phyloP scores from a whole-genome alignment of 305 asterid species.

The Fraxinus angustifolia region DNA sequence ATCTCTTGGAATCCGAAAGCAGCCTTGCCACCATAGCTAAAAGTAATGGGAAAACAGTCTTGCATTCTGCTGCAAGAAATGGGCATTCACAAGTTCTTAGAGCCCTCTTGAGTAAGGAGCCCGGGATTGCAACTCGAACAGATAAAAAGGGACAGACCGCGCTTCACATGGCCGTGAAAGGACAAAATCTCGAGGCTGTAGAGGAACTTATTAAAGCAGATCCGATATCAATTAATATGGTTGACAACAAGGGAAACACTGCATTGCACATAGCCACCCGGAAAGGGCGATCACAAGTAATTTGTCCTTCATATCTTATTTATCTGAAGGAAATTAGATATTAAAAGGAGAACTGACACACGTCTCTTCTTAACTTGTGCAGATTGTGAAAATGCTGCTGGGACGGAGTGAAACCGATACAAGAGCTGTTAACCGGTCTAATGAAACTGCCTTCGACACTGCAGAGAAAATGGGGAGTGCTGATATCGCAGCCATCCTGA shows the following conservation, averaged over 20 bases:
- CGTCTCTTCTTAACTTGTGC: not conserved
- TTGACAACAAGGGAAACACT: conserved; percentile 47
- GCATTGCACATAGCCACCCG: conserved; percentile 49
- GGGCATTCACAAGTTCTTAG: conserved; percentile 40
- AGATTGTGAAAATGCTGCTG: conserved; percentile 23
- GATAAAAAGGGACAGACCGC: conserved; percentile 60
- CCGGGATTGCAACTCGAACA: conserved; percentile 26
- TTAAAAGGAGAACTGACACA: not conserved
- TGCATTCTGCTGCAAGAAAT: conserved; percentile 57
- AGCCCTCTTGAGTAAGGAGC: conserved; percentile 38
- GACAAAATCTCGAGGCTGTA: conserved; percentile 47
- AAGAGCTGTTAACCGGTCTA: conserved; percentile 15
- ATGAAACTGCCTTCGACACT: conserved; percentile 26
- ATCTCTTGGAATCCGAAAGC: conserved; percentile 28
- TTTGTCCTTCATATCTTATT: not conserved
- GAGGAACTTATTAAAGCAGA: conserved; percentile 40
- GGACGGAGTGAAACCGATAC: conserved; percentile 6
- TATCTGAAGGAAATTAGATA: not conserved
- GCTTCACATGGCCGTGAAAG: conserved; percentile 56
- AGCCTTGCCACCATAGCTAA: conserved; percentile 31
- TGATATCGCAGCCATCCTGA: conserved; percentile 14
- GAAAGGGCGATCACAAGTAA: conserved; percentile 47
- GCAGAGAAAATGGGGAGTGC: conserved; percentile 25
- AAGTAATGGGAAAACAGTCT: conserved; percentile 51
- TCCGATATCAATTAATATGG: conserved; percentile 40